These are phyloP conservation scores for Apiospora saccharicola DNA, from an alignment of 2,329 filamentous ascomycete genomes.

Conservation along the genomic window DNA sequence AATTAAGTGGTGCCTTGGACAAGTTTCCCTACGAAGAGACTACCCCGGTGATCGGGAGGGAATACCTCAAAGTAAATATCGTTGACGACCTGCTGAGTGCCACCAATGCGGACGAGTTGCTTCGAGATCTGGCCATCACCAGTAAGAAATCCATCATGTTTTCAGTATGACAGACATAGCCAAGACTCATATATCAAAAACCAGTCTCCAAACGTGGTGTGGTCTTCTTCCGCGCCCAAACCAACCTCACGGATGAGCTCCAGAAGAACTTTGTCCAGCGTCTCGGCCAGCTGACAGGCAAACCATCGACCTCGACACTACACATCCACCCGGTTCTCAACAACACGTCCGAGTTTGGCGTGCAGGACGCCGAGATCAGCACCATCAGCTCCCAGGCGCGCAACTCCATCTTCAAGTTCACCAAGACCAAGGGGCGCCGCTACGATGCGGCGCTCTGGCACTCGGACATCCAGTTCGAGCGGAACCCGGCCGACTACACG, in stretches of 20 bases:
- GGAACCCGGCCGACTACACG: conserved; percentile 66
- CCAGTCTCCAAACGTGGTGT: conserved; percentile 68
- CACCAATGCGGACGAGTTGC: conserved; percentile 58
- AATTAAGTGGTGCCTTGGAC: conserved; percentile 49
- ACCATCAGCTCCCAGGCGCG: conserved; percentile 62
- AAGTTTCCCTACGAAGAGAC: conserved; percentile 55
- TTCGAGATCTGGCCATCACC: conserved; percentile 68
- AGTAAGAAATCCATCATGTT: conserved; percentile 47
- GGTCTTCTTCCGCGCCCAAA: conserved; percentile 69
- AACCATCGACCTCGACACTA: conserved; percentile 62
- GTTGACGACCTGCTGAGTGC: conserved; percentile 55
- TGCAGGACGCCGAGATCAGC: conserved; percentile 62
- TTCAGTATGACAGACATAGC: too few species aligned
- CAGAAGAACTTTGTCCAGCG: conserved; percentile 67
- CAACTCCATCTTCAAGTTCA: conserved; percentile 47
- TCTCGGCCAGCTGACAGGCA: conserved; percentile 66
- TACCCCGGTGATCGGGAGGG: conserved; percentile 63
- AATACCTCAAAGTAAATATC: conserved; percentile 59
- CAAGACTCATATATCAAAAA: conserved; percentile 20
- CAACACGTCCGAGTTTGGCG: conserved; percentile 58
- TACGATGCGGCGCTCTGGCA: conserved; percentile 58
- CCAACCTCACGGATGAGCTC: conserved; percentile 62
- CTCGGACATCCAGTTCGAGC: conserved; percentile 67
- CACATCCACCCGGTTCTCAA: conserved; percentile 67
- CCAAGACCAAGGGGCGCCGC: conserved; percentile 41